Percentiles rank a stretch among this genome's conserved stretches.
These are phyloP conservation scores for Fusarium austroafricanum DNA, from an alignment of 2,329 filamentous ascomycete species.

Conservation along the genomic window DNA sequence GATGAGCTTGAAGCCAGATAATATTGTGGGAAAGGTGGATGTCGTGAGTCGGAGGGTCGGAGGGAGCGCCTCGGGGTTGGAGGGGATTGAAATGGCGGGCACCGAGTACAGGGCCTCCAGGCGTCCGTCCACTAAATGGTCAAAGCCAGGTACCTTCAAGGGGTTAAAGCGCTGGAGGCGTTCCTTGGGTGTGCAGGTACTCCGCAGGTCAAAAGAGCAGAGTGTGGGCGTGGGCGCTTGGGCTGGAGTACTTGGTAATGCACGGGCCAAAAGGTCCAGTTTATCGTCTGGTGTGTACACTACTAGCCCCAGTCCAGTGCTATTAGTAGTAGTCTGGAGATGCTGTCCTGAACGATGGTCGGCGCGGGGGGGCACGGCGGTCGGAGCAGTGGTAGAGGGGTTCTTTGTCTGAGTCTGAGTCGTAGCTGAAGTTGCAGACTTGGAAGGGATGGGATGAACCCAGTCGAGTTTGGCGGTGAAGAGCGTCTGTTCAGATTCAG, in stretches of 20 bases:
- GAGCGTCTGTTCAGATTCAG: conserved; percentile 37
- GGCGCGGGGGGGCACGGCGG: conserved; percentile 31
- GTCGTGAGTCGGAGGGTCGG: conserved; percentile 43
- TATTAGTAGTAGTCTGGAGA: conserved; percentile 38
- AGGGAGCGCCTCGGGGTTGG: conserved; percentile 41
- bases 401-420: conserved; percentile 29
- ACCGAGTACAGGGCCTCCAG: conserved; percentile 38
- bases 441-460: conserved; percentile 12
- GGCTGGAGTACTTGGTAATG: conserved; percentile 36
- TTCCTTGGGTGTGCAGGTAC: conserved; percentile 27
- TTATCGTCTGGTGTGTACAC: conserved; percentile 31
- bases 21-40: conserved; percentile 39
- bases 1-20: conserved; percentile 38
- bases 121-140: conserved; percentile 26
- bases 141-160: conserved; percentile 24
- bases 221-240: conserved; percentile 30
- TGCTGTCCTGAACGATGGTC: conserved; percentile 18
- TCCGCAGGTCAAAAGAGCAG: conserved; percentile 23
- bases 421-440: conserved; percentile 17
- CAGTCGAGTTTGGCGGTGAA: conserved; percentile 41
- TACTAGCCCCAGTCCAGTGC: conserved; percentile 37
- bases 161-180: conserved; percentile 35
- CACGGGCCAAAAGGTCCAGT: conserved; percentile 39
- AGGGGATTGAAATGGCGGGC: conserved; percentile 47
- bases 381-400: conserved; percentile 27